Conservation (phyloP, 2,329 filamentous ascomycete species). For the Alternaria infectoria region DNA sequence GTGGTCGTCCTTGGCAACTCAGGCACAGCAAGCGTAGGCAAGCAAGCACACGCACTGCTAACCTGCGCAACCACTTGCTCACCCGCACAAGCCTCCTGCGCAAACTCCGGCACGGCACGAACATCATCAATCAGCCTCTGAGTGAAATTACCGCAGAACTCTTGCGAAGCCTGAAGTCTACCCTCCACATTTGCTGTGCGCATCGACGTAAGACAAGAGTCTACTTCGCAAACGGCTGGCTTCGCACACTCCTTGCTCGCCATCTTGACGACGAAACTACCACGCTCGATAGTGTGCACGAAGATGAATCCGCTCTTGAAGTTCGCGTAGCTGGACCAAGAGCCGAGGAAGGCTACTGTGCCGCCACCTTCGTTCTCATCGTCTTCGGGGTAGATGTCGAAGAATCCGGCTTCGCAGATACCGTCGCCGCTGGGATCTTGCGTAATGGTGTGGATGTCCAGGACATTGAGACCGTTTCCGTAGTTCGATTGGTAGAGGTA, state of each 20-base stretch:
- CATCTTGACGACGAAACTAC: conserved; percentile 42
- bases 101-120: conserved; percentile 23
- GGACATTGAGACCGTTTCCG: conserved; percentile 46
- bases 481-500: conserved; percentile 51
- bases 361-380: conserved; percentile 45
- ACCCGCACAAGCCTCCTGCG: conserved; percentile 19
- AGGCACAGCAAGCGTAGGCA: conserved; percentile 29
- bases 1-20: conserved; percentile 33
- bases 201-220: conserved; percentile 23
- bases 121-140: conserved; percentile 23
- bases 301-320: conserved; percentile 45
- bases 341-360: conserved; percentile 47
- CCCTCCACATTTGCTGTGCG: conserved; percentile 30
- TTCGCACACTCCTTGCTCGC: conserved; percentile 26
- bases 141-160: conserved; percentile 28
- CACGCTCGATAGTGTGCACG: conserved; percentile 46
- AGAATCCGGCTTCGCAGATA: conserved; percentile 50
- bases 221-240: conserved; percentile 28
- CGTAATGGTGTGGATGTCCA: conserved; percentile 47
- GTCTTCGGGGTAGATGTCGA: conserved; percentile 51
- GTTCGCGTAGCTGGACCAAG: conserved; percentile 48
- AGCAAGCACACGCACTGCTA: conserved; percentile 33
- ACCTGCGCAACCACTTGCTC: conserved; percentile 25
- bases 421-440: conserved; percentile 43
- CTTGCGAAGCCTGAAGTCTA: conserved; percentile 19